Conservation (phyloP, 208 protist species). For the Herpetomonas tarakana region DNA sequence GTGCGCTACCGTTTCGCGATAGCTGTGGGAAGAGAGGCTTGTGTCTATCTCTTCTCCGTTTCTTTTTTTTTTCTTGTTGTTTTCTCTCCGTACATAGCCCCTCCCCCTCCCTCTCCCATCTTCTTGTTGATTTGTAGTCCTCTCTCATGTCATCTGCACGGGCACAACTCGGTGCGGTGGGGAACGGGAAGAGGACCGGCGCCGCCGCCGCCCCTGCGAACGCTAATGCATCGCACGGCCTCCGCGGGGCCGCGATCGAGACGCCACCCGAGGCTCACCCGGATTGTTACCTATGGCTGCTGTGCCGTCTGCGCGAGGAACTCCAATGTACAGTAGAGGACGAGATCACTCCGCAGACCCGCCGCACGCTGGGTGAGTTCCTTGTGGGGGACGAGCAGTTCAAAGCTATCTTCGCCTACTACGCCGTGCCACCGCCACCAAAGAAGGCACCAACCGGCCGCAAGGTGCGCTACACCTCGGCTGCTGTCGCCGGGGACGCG, state of each 20-base stretch:
- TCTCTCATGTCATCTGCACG: neutral
- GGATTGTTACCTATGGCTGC: slow-evolving; percentile 79
- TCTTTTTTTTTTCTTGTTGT: slow-evolving; percentile 12
- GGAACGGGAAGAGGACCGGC: neutral
- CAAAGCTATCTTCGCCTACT: slow-evolving; percentile 74
- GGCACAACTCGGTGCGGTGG: neutral
- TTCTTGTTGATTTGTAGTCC: neutral
- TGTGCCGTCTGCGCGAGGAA: slow-evolving; percentile 53
- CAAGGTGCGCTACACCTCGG: slow-evolving; percentile 8
- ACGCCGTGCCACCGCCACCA: slow-evolving; percentile 18
- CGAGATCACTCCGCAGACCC: slow-evolving; percentile 47
- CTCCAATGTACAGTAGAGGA: slow-evolving; percentile 36
- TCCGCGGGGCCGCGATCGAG: slow-evolving; percentile 12
- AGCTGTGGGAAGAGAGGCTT: neutral
- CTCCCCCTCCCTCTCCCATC: neutral
- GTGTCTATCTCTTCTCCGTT: slow-evolving; percentile 1
- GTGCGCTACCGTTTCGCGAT: slow-evolving; percentile 3
- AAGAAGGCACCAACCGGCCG: neutral
- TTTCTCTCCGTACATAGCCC: slow-evolving; percentile 4
- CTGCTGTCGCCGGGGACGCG: neutral
- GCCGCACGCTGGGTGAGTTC: slow-evolving; percentile 73
- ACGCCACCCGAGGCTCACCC: slow-evolving; percentile 57
- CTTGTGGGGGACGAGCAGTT: slow-evolving; percentile 79
- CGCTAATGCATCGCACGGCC: too few relatives aligned
- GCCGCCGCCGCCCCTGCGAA: neutral